phyloP scores from a whole-genome alignment of 306 rosid species.

The Ormosia emarginata region DNA sequence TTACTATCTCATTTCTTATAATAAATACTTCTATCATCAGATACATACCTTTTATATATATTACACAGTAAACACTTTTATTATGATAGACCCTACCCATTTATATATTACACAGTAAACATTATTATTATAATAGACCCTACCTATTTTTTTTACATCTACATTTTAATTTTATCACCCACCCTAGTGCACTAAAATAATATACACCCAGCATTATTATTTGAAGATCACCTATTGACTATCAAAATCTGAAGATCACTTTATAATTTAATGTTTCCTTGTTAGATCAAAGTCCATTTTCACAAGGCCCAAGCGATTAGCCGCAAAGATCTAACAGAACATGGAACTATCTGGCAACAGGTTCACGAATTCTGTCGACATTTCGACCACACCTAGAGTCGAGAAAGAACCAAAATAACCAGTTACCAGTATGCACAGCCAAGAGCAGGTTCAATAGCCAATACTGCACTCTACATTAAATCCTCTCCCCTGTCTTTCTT shows the following conservation, averaged over 20 bases:
- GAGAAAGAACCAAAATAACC: background rate
- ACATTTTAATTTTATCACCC: too few species aligned
- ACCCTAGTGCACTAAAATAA: too few species aligned
- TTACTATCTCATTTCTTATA: too few species aligned
- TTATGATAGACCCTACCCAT: too few species aligned
- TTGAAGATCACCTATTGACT: background rate
- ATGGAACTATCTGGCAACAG: background rate
- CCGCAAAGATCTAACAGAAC: background rate
- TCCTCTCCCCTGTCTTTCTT: background rate
- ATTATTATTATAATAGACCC: too few species aligned
- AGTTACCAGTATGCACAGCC: background rate
- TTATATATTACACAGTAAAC: too few species aligned
- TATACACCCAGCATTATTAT: too few species aligned
- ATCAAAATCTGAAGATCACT: too few species aligned
- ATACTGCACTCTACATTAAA: background rate
- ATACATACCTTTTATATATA: too few species aligned
- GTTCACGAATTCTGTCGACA: background rate
- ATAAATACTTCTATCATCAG: too few species aligned
- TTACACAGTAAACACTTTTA: too few species aligned
- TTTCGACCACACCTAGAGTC: background rate
- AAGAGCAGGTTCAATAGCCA: background rate
- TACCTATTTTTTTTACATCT: too few species aligned
- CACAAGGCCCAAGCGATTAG: background rate
- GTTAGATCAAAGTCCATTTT: background rate
- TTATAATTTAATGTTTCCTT: background rate